Evolutionary conservation across 495 filamentous ascomycete species (phyloP).

Genomic region (Aspergillus nidulans): DNA sequence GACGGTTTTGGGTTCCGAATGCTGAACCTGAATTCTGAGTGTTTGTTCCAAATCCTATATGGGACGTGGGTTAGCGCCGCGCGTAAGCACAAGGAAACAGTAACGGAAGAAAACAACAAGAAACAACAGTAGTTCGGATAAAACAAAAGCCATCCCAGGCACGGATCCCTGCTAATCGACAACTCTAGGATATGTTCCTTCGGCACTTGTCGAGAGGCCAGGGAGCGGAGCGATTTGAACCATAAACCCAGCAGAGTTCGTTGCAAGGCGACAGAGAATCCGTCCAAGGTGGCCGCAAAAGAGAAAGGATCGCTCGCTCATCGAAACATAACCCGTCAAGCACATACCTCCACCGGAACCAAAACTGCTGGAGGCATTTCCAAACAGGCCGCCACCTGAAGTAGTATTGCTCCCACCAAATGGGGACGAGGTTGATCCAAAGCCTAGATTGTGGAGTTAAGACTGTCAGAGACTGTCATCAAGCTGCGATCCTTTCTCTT

Average conservation of each 20-base stretch:
- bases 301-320: constrained; percentile 33
- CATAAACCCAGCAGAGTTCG: background rate
- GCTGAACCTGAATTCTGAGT: constrained; percentile 32
- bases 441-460: constrained; percentile 50
- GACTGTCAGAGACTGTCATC: constrained; percentile 41
- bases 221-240: background rate
- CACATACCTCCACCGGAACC: constrained; percentile 56
- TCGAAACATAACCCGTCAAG: constrained; percentile 21
- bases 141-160: constrained; percentile 17
- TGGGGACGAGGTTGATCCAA: constrained; percentile 47
- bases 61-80: constrained; percentile 1
- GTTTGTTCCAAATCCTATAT: constrained; percentile 37
- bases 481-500: constrained; percentile 43
- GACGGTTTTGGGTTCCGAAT: constrained; percentile 34
- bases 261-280: constrained; percentile 1
- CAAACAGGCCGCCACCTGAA: constrained; percentile 39
- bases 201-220: background rate
- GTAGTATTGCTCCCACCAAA: constrained; percentile 35
- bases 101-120: background rate
- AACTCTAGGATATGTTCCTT: background rate
- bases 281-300: constrained; percentile 9
- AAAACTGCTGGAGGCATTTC: constrained; percentile 49
- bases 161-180: constrained; percentile 8
- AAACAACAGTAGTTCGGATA: background rate
- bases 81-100: background rate